Conservation (phyloP, 257 asterid genomes). For the Buddleja alternifolia region DNA sequence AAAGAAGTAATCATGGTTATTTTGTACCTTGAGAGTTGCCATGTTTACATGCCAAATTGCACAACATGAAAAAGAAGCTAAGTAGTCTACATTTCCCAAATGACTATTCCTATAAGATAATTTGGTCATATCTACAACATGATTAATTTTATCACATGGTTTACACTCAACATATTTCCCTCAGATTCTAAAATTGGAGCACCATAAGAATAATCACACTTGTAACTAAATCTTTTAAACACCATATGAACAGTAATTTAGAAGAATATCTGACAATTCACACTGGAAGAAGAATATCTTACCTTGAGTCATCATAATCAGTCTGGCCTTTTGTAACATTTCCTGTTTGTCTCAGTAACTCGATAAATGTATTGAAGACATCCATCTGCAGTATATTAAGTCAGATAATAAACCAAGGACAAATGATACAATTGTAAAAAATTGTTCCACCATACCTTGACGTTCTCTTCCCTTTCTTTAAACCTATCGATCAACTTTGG, state of each 20-base stretch:
- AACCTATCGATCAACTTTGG: constrained; percentile 97
- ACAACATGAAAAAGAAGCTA: constrained; percentile 13
- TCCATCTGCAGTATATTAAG: constrained; percentile 77
- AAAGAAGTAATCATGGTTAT: constrained; percentile 11
- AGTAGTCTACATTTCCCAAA: constrained; percentile 16
- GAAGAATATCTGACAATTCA: constrained; percentile 22
- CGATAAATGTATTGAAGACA: constrained; percentile 89
- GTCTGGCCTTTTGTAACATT: constrained; percentile 88
- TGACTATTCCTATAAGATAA: constrained; percentile 6
- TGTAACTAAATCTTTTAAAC: background rate
- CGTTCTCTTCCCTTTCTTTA: constrained; percentile 98
- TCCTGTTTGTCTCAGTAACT: constrained; percentile 94
- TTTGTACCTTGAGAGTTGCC: background rate
- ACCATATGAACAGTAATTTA: background rate
- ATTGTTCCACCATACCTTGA: constrained; percentile 63
- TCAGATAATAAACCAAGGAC: constrained; percentile 28
- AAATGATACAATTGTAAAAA: constrained; percentile 6
- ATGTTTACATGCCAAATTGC: constrained; percentile 16
- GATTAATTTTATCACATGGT: constrained; percentile 5
- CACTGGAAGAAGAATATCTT: constrained; percentile 37
- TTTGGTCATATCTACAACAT: constrained; percentile 4
- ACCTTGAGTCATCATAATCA: constrained; percentile 84
- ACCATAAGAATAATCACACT: constrained; percentile 9
- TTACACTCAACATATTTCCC: constrained; percentile 4
- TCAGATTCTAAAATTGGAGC: constrained; percentile 3